A percentile compares a stretch with the other conserved stretches of the same genome.
Conservation (phyloP, 345 rosid genomes). For the Corchorus capsularis region DNA sequence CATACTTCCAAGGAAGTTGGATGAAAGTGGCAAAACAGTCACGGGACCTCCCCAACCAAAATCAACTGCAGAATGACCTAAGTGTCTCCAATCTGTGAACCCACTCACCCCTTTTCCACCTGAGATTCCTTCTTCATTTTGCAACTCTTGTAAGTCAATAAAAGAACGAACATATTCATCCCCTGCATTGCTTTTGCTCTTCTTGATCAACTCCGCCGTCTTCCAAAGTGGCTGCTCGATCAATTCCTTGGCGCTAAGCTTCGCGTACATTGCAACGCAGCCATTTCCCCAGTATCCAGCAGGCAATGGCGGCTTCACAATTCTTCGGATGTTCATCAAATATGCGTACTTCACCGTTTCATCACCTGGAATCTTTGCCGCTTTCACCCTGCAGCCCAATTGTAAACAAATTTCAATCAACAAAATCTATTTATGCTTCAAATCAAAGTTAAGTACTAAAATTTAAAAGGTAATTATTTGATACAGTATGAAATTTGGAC, state of each 20-base stretch:
- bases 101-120: constrained; percentile 71
- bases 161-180: constrained; percentile 74
- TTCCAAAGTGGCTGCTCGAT: constrained; percentile 67
- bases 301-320: constrained; percentile 68
- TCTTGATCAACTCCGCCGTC: constrained; percentile 69
- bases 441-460: neutral
- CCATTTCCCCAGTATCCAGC: constrained; percentile 87
- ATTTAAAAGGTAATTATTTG: too few relatives aligned
- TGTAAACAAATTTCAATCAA: neutral
- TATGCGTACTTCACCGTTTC: constrained; percentile 70
- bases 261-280: constrained; percentile 73
- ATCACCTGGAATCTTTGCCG: constrained; percentile 40
- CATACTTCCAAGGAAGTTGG: constrained; percentile 65
- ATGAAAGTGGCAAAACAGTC: constrained; percentile 64
- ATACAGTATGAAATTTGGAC: too few relatives aligned
- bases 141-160: constrained; percentile 68
- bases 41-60: constrained; percentile 93
- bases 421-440: neutral
- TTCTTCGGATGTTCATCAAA: constrained; percentile 58
- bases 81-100: constrained; percentile 92
- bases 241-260: constrained; percentile 52
- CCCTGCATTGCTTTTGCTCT: constrained; percentile 65
- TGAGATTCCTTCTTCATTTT: constrained; percentile 47
- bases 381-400: constrained; percentile 45
- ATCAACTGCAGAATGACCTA: constrained; percentile 80